phyloP scores from a whole-genome alignment of 2,329 filamentous ascomycete species.

The Scytalidium sp. region DNA sequence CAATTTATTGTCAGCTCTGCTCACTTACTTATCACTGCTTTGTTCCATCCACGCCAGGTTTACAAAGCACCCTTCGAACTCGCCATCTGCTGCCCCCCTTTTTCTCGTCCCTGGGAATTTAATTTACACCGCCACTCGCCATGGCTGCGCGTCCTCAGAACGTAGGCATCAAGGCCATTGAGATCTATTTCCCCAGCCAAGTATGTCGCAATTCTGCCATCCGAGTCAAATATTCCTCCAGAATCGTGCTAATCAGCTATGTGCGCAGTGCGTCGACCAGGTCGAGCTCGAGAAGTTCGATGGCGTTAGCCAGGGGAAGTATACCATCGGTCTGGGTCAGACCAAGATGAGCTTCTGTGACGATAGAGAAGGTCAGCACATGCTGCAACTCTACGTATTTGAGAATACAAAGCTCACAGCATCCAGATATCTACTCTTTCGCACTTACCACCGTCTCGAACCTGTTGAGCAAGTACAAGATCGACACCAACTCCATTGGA shows the following conservation, averaged over 20 bases:
- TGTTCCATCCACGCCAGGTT: neutral
- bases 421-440: conserved; percentile 81
- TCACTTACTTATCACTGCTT: neutral
- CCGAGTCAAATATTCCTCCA: neutral
- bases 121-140: conserved; percentile 19
- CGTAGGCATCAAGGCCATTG: conserved; percentile 90
- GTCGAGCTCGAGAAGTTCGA: conserved; percentile 81
- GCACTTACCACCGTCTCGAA: conserved; percentile 74
- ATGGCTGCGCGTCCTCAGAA: conserved; percentile 81
- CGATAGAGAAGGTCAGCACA: conserved; percentile 71
- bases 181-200: conserved; percentile 85
- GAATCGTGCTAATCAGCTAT: conserved; percentile 14
- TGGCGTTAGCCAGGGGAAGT: conserved; percentile 78
- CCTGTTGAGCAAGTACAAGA: conserved; percentile 78
- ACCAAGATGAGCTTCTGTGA: conserved; percentile 93
- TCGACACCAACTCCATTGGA: conserved; percentile 75
- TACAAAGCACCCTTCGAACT: neutral
- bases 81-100: neutral
- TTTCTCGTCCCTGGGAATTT: neutral
- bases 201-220: conserved; percentile 45
- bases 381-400: neutral
- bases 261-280: conserved; percentile 74
- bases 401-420: conserved; percentile 8
- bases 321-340: conserved; percentile 88
- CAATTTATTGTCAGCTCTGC: neutral